Percentiles rank a stretch among this genome's conserved stretches.
These are phyloP conservation scores for Starmerella geochares DNA, from an alignment of 805 yeast genomes.

Conservation along the genomic window DNA sequence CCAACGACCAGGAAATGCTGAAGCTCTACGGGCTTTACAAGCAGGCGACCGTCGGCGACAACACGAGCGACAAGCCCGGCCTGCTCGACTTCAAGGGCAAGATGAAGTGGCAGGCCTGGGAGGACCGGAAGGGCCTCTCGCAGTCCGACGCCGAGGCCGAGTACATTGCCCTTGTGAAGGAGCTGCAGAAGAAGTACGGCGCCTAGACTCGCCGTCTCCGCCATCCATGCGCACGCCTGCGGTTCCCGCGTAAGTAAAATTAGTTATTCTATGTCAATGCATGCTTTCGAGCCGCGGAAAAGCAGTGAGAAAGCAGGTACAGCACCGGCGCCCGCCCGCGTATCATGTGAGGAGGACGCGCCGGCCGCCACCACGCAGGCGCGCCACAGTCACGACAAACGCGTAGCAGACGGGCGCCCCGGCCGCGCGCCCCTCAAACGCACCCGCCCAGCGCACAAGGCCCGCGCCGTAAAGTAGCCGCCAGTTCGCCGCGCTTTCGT, in stretches of 20 bases:
- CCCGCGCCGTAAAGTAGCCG: too few relatives aligned
- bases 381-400: not conserved
- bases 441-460: too few relatives aligned
- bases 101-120: slow-evolving; percentile 98
- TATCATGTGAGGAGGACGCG: not conserved
- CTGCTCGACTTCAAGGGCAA: slow-evolving; percentile 87
- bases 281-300: too few relatives aligned
- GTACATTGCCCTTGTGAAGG: slow-evolving; percentile 35
- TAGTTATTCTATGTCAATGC: too few relatives aligned
- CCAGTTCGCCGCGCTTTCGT: not conserved
- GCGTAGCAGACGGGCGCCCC: not conserved
- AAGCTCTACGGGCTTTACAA: slow-evolving; percentile 85
- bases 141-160: slow-evolving; percentile 85
- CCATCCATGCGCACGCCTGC: too few relatives aligned
- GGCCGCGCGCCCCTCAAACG: not conserved
- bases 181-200: slow-evolving; percentile 23
- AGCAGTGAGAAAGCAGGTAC: too few relatives aligned
- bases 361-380: too few relatives aligned
- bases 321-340: too few relatives aligned
- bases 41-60: slow-evolving; percentile 96
- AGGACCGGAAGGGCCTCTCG: slow-evolving; percentile 65
- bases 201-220: too few relatives aligned
- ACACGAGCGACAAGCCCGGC: slow-evolving; percentile 78
- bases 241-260: too few relatives aligned
- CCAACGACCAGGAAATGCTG: slow-evolving; percentile 77